Evolutionary conservation across 805 yeast species (phyloP).

Genomic region (Tetrapisispora arboricola): DNA sequence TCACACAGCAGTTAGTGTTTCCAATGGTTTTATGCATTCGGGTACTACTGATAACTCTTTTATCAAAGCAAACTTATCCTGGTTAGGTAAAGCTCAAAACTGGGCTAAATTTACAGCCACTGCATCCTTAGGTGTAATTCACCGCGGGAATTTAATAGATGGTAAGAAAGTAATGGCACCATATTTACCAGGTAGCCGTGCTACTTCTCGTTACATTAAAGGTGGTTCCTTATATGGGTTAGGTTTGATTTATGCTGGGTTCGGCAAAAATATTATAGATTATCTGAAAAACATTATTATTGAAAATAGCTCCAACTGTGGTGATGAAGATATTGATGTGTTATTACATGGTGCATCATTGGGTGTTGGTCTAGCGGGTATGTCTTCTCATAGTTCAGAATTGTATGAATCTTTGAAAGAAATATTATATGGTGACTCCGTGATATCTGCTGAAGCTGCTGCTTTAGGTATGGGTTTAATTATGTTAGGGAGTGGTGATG

Average conservation of each 20-base stretch:
- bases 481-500: slow-evolving; percentile 83
- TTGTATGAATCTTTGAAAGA: slow-evolving; percentile 76
- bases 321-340: slow-evolving; percentile 64
- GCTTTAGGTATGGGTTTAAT: slow-evolving; percentile 93
- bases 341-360: slow-evolving; percentile 91
- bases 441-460: slow-evolving; percentile 92
- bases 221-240: slow-evolving; percentile 93
- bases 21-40: slow-evolving; percentile 89
- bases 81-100: slow-evolving; percentile 95
- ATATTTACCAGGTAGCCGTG: slow-evolving; percentile 68
- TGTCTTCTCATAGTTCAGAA: slow-evolving; percentile 71
- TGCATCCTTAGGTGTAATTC: slow-evolving; percentile 95
- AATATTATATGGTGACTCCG: slow-evolving; percentile 81
- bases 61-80: slow-evolving; percentile 80
- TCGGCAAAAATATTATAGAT: slow-evolving; percentile 77
- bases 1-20: slow-evolving; percentile 92
- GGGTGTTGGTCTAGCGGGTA: slow-evolving; percentile 93
- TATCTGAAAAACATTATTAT: slow-evolving; percentile 65
- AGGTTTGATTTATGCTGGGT: slow-evolving; percentile 93
- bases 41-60: slow-evolving; percentile 95
- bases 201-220: slow-evolving; percentile 63
- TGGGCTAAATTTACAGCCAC: slow-evolving; percentile 98
- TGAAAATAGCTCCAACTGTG: slow-evolving; percentile 49
- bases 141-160: slow-evolving; percentile 85
- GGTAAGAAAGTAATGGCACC: slow-evolving; percentile 83